Base-by-base conservation (phyloP, 2,329 filamentous ascomycete genomes). In the Dactylellina parvicollis region DNA sequence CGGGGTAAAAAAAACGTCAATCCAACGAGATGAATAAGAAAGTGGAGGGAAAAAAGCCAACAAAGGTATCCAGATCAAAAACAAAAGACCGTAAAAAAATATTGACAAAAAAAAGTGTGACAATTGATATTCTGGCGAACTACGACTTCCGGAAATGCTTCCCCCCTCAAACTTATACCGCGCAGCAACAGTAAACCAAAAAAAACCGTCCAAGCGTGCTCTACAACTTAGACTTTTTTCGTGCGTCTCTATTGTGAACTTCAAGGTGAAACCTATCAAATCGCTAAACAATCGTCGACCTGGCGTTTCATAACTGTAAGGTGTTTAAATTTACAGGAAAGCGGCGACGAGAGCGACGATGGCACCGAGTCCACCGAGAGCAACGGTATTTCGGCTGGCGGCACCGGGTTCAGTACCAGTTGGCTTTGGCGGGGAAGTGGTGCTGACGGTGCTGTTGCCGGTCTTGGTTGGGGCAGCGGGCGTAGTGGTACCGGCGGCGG, bases 321-420 rank as follows among this genome's bases (percentile, higher is more conserved):
- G 24, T 46, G 34, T 28, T 22, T 64, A 30, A 34, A 32, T 65
- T 72, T 72, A 72, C 67, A 72, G 52, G 44, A 72, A 42, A 52
- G 59, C 54, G 52, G 59, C 67, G 42, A 64, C 44, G 59, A 72
- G 59, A 59, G 57, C 67, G 38, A 72, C 36, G 42, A 72, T 38
- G 59, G 59, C 67, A 59, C 57, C 67, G 59, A 72, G 67, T 44
- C 67, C 54, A 47, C 67, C 52, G 59, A 72, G 54, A 44, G 67
- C 67, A 32, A 65, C 42, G 59, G 59, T 54, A 52, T 72, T 72
- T 26, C 60, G 59, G 52, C 59, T n/a, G 20, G 67, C 67, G 28
- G 59, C 52, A 61, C 46, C 36, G 4, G 66, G 66, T 9, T 56
- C 42, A 28, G 50, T 65, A 44, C 55, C 55, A 24, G 50, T 52